Conservation (phyloP, 2,329 filamentous ascomycete species). For the Fusarium sp. region DNA sequence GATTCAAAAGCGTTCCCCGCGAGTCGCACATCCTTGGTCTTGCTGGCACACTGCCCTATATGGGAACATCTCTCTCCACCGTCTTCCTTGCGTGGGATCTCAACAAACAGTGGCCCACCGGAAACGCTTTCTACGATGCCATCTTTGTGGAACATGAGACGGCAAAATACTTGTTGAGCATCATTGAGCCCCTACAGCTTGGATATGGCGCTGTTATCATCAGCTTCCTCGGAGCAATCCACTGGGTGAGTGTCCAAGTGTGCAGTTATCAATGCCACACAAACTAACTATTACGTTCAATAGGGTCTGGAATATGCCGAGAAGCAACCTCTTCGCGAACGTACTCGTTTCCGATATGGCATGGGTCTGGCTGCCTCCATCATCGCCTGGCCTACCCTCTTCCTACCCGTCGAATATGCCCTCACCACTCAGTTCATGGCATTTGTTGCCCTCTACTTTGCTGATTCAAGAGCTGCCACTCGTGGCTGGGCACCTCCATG, state of each 20-base stretch:
- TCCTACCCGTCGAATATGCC: constrained; percentile 86
- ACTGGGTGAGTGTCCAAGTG: constrained; percentile 70
- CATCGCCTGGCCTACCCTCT: constrained; percentile 89
- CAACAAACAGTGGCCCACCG: constrained; percentile 73
- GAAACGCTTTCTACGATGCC: constrained; percentile 62
- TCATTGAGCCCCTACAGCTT: constrained; percentile 88
- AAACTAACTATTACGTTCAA: background rate
- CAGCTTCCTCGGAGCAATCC: constrained; percentile 92
- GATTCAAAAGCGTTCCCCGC: constrained; percentile 72
- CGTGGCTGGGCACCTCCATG: constrained; percentile 85
- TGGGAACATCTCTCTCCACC: constrained; percentile 85
- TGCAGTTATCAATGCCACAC: fast-evolving
- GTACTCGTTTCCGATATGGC: constrained; percentile 84
- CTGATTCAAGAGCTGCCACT: constrained; percentile 78
- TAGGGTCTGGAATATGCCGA: constrained; percentile 83
- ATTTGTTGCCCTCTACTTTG: constrained; percentile 88
- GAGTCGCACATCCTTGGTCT: constrained; percentile 77
- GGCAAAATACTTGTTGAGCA: constrained; percentile 76
- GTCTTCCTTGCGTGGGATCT: constrained; percentile 87
- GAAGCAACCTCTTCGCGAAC: constrained; percentile 68
- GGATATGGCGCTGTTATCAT: constrained; percentile 94
- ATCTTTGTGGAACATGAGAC: constrained; percentile 77
- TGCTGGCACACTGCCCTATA: constrained; percentile 86
- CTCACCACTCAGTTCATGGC: constrained; percentile 87
- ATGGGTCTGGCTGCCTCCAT: constrained; percentile 83